Percentiles rank a stretch among this genome's conserved stretches.
These are phyloP conservation scores for Naganishia sp. DNA, from an alignment of 1,284 basidiomycete genomes.

Conservation along the genomic window DNA sequence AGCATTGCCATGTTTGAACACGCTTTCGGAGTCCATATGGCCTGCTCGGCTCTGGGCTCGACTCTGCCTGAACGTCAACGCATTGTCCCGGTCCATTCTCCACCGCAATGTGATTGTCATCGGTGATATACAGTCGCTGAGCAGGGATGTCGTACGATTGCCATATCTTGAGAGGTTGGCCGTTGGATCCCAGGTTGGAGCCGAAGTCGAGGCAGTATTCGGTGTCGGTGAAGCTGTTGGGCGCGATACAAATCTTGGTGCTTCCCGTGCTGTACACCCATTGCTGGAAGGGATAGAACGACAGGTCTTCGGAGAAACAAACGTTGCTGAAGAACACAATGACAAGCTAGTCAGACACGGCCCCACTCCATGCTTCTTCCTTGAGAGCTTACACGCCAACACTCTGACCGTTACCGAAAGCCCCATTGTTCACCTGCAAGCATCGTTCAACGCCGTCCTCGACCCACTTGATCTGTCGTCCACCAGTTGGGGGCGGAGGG, in stretches of 20 bases:
- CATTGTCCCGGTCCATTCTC: constrained; percentile 20
- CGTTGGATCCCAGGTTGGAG: constrained; percentile 25
- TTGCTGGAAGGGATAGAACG: constrained; percentile 7
- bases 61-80: constrained; percentile 26
- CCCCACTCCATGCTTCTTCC: background rate
- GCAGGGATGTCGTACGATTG: constrained; percentile 33
- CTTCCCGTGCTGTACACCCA: constrained; percentile 11
- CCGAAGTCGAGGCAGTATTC: constrained; percentile 24
- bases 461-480: constrained; percentile 20
- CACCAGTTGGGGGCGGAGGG: background rate
- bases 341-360: background rate
- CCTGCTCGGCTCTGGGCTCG: background rate
- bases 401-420: constrained; percentile 12
- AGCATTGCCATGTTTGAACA: constrained; percentile 27
- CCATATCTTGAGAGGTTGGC: constrained; percentile 36
- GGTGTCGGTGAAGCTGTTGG: constrained; percentile 21
- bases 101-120: constrained; percentile 27
- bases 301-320: constrained; percentile 12
- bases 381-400: constrained; percentile 7
- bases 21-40: constrained; percentile 24
- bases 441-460: constrained; percentile 16
- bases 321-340: constrained; percentile 8
- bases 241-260: constrained; percentile 15
- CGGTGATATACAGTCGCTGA: constrained; percentile 29
- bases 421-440: constrained; percentile 20